Percentiles rank a stretch among this genome's conserved stretches.
These are phyloP conservation scores for Hemileia vastatrix DNA, from an alignment of 1,284 basidiomycete genomes.

Conservation along the genomic window DNA sequence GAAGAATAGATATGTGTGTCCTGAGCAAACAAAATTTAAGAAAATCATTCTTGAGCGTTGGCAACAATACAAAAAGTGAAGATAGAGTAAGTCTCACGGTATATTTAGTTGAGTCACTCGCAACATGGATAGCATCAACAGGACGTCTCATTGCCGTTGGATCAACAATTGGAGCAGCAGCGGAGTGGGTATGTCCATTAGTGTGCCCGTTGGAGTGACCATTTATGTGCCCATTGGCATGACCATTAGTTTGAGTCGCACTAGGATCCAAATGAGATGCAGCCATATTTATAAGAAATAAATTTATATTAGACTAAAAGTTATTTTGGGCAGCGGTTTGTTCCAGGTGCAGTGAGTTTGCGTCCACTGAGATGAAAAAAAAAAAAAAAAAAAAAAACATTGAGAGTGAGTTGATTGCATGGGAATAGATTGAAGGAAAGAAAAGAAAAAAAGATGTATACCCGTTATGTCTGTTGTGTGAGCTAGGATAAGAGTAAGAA, in stretches of 20 bases:
- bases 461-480: slow-evolving; percentile 19
- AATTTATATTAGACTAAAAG: background rate
- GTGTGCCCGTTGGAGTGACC: slow-evolving; percentile 3
- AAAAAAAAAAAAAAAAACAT: background rate
- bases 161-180: slow-evolving; percentile 54
- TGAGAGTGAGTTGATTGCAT: background rate
- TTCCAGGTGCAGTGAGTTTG: slow-evolving; percentile 18
- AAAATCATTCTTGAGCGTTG: background rate
- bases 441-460: background rate
- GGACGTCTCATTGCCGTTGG: slow-evolving; percentile 68
- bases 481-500: too few species aligned
- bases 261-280: background rate
- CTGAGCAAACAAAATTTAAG: background rate
- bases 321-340: slow-evolving; percentile 4
- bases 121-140: slow-evolving; percentile 66
- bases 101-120: slow-evolving; percentile 72
- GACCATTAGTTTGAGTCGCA: background rate
- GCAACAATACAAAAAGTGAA: too few species aligned
- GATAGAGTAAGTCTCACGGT: slow-evolving; percentile 45
- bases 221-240: background rate
- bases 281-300: background rate
- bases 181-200: slow-evolving; percentile 46
- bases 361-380: slow-evolving; percentile 10
- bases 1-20: slow-evolving; percentile 17
- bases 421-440: background rate